These are phyloP conservation scores for Solanum piurae DNA, from an alignment of 257 asterid genomes.

Conservation along the genomic window DNA sequence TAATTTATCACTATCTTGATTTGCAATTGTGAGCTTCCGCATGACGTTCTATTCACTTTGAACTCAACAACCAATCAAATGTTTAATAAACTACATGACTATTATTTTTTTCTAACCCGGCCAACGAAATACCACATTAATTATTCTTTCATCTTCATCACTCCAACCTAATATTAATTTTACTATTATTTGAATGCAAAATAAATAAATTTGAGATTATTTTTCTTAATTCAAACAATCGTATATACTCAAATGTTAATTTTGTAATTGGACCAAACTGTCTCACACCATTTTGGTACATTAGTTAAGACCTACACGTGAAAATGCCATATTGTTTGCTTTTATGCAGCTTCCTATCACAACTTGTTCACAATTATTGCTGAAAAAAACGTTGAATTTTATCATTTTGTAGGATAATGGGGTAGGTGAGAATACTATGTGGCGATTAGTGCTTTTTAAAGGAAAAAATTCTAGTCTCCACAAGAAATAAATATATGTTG, in stretches of 20 bases:
- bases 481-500: not conserved
- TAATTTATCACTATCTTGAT: no score
- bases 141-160: not conserved
- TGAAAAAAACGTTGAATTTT: not conserved
- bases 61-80: not conserved
- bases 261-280: not conserved
- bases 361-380: not conserved
- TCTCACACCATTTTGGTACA: not conserved
- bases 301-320: not conserved
- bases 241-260: not conserved
- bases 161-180: not conserved
- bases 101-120: not conserved
- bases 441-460: not conserved
- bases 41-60: no score
- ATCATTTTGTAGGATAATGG: not conserved
- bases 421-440: not conserved
- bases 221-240: not conserved
- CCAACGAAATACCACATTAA: not conserved
- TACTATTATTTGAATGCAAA: not conserved
- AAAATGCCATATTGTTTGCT: not conserved
- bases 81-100: fast-evolving
- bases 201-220: not conserved
- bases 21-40: no score
- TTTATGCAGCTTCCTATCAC: not conserved
- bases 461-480: not conserved